Evolutionary conservation across 2,329 filamentous ascomycete species (phyloP), one percentile per base, ranked within the genome.

Genomic region (Chaetomiaceae sp.): DNA sequence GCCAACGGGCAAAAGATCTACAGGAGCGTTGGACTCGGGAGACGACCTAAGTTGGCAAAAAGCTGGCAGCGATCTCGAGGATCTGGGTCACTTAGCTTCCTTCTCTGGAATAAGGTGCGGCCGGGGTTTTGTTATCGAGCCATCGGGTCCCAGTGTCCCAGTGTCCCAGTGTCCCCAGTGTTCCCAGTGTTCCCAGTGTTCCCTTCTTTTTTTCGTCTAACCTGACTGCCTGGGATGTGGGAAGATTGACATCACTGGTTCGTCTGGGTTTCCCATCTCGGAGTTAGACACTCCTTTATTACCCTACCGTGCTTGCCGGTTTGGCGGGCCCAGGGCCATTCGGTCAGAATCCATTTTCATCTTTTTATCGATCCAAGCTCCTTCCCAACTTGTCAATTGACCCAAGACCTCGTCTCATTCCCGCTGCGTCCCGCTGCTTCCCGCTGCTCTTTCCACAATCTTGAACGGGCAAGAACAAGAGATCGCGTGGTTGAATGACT

Each of bases 341-440:
- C 18, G 27, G 16, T 23, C n/a, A n/a, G n/a, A n/a, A n/a, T n/a
- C 32, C 48, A 9, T 37, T 37, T 47, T 33, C 25, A 14, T 40
- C 18, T 32, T 44, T n/a, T 51, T 45, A 46, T 55, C 48, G 23
- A 52, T 14, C 33, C 9, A 33, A 46, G 49, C 43, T 56, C 50
- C 49, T 53, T 47, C 46, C 50, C 41, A n/a, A 45, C 48, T 34
- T 14, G 48, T 36, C 45, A 41, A 49, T 46, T 56, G 23, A 33
- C 42, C 16, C 40, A n/a, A 30, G 29, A 6, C 21, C 25, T 16
- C 16, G 33, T 7, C 33, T 36, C 33, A 3, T 18, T 36, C n/a
- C 33, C 9, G 51, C 51, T 51, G 30, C 33, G 14, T 9, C 7
- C 25, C 5, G 25, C n/a, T n/a, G n/a, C 40, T 54, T 50, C 46